phyloP scores from a whole-genome alignment of 371 early-diverging fungal genomes.

The Blastocladiella emersonii region DNA sequence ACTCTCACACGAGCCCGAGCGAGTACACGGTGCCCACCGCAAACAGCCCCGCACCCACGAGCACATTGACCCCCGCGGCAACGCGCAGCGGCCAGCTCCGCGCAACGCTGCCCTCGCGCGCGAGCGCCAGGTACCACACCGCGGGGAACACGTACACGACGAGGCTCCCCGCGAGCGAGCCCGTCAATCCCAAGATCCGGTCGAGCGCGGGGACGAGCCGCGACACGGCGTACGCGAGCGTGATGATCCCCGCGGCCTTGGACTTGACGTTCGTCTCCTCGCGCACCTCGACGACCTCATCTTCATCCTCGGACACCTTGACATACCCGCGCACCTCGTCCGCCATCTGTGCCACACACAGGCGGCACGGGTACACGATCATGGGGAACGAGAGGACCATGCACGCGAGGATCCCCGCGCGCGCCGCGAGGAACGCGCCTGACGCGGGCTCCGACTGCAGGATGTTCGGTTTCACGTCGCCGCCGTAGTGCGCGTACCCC shows the following conservation, averaged over 20 bases:
- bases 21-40: too few species aligned
- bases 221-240: not conserved
- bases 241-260: not conserved
- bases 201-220: not conserved
- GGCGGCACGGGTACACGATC: constrained; percentile 1
- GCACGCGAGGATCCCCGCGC: not conserved
- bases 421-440: not conserved
- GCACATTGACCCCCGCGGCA: too few species aligned
- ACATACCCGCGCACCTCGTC: not conserved
- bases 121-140: not conserved
- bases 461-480: not conserved
- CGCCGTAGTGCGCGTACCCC: constrained; percentile 4
- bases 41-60: too few species aligned
- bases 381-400: constrained; percentile 1
- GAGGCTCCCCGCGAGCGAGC: not conserved
- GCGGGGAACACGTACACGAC: constrained; percentile 7
- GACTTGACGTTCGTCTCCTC: not conserved
- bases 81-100: too few species aligned
- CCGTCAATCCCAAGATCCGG: not conserved
- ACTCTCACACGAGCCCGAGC: too few species aligned
- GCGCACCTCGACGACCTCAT: too few species aligned
- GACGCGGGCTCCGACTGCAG: not conserved
- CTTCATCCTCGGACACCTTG: too few species aligned
- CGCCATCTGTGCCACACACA: not conserved
- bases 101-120: not conserved